phyloP scores from a whole-genome alignment of 768 basidiomycete species.

The Tricholoma matsutake region DNA sequence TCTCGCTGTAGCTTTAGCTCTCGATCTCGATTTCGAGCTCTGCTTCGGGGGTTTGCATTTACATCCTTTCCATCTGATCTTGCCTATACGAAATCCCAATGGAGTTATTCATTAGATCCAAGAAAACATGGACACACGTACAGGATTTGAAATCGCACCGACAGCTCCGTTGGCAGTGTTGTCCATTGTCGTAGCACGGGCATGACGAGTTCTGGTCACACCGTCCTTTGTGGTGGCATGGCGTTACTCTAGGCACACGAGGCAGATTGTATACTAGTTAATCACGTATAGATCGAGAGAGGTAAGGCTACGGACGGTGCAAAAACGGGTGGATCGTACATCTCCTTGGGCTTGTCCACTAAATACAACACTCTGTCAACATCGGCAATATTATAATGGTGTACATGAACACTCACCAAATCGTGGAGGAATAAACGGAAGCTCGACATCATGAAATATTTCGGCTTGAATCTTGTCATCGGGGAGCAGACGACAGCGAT shows the following conservation, averaged over 20 bases:
- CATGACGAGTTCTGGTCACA: slow-evolving; percentile 40
- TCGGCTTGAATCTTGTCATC: slow-evolving; percentile 11
- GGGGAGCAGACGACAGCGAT: slow-evolving; percentile 18
- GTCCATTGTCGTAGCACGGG: slow-evolving; percentile 33
- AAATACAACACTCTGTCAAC: not conserved
- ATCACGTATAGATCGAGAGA: not conserved
- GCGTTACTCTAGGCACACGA: slow-evolving; percentile 22
- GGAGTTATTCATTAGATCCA: not conserved
- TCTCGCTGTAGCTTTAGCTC: slow-evolving; percentile 7
- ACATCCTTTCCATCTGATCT: slow-evolving; percentile 41
- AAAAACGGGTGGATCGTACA: not conserved
- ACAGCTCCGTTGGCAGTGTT: slow-evolving; percentile 48
- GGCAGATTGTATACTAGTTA: too few species aligned
- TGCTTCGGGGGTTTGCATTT: slow-evolving; percentile 26
- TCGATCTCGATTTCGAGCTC: slow-evolving; percentile 5
- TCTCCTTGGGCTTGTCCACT: not conserved
- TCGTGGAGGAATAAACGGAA: slow-evolving; percentile 3
- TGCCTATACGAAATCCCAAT: slow-evolving; percentile 26
- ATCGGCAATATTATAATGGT: too few species aligned
- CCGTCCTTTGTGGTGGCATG: slow-evolving; percentile 47
- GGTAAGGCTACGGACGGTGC: slow-evolving; percentile 7
- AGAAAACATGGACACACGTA: slow-evolving; percentile 5
- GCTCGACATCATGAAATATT: not conserved
- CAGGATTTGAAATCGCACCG: slow-evolving; percentile 33
- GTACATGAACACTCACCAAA: slow-evolving; percentile 1